Base-by-base conservation (phyloP, 768 basidiomycete species). In the Agrocybe praecox region DNA sequence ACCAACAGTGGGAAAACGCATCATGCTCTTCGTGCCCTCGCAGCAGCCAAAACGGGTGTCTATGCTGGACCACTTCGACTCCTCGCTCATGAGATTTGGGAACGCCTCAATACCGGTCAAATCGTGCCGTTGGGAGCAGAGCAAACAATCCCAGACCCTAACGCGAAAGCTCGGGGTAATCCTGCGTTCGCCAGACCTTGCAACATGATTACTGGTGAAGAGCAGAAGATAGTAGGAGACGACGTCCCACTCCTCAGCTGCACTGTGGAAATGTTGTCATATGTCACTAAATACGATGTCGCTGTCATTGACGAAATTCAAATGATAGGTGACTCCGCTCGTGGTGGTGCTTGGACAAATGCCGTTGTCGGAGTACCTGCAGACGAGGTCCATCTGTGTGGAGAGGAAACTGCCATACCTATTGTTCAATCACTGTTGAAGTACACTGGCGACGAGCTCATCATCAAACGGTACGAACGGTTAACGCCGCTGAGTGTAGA, bases 1-100 rank as follows among this genome's bases (percentile, higher is more conserved):
- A 98, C 97, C 21, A 99, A 98, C 71, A 93, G 92, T 59, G 97
- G 96, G 26, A 99, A 99, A 76, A 99, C 96, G 0, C 88, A 98
- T 67, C 87, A 90, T 65, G 97, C 96, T 0, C 76, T 99, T 9
- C 87, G 92, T 44, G 93, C 95, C 0, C 81, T 99, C 2, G 91
- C 94, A 0, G 84, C 86, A 4, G 86, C 95, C 0, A 65, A 68
- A 1, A 74, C 76, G 0, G 97, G 96, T 6, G 80, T 90, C 2
- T 98, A 98, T 63, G 94, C 93, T 0, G 95, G 96, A 0, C 97
- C 96, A 0, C 78, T 98, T 6, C 84, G 96, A 18, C 80, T 99
- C 36, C 87, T 99, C 46, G 97, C 97, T 0, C 90, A 98, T 73
- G 96, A 99, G 72, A 90, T 98, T 43, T 97, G 86, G 84, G 87